Evolutionary conservation across 1,139 yeast genomes (phyloP), one percentile per base, ranked within the genome.

Genomic region (Casaregolazyma suthepensis): DNA sequence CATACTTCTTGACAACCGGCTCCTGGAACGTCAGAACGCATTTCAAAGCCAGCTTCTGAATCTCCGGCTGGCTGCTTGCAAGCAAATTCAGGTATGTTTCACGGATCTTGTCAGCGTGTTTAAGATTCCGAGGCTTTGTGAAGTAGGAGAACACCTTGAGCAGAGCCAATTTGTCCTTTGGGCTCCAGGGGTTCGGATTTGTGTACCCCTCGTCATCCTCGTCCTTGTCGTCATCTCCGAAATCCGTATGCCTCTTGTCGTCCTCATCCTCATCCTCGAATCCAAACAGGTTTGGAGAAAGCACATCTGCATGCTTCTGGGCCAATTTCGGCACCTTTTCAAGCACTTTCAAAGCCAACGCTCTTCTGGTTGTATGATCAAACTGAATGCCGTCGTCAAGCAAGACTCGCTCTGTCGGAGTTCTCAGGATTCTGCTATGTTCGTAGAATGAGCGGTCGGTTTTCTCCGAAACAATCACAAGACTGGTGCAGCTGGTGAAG

Each of bases 11-110:
- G 37, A 88, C 71, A 1, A 75, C 72, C 1, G 79, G 76, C 54
- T 79, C 76, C 58, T 83, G 81, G 75, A 79, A 87, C 47, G 86
- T 81, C 46, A 89, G 69, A n/a, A 93, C 64, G 48, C 87, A 86
- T 55, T 81, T 79, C 51, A 93, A 72, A 0, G 97, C 94, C 46
- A 83, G 70, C 58, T 80, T 81, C 68, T 93, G 97, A 1, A 85
- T 77, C 12, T 79, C 80, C 1, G 78, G 66, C 52, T 77, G 79
- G 60, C 83, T 80, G 65, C 85, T 84, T 10, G 89, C 79, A 46
- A 93, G 71, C 46, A 87, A 71, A 20, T 73, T 72, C 53, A 87
- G 68, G 54, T 85, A 69, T 54, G 82, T 77, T 1, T 74, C 71
- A 57, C 77, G 78, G 9, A 93, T 77, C 44, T 76, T 76, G 0